Evolutionary conservation across 2,329 filamentous ascomycete species (phyloP).

Genomic region (Trichocomaceae sp.): DNA sequence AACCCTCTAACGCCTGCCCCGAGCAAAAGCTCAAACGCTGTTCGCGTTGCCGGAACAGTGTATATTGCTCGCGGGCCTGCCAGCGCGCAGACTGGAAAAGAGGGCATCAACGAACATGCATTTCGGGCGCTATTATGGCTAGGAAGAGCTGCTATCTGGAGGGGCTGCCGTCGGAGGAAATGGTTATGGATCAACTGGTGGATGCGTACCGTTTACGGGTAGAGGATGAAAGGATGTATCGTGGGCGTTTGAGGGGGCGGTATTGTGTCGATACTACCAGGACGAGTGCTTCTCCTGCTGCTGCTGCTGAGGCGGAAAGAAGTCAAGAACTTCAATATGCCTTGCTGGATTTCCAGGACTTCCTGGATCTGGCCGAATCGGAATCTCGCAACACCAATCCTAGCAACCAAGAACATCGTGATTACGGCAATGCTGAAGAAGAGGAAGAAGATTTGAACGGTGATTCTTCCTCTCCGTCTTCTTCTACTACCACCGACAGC

Average conservation of each 20-base stretch:
- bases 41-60: conserved; percentile 39
- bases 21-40: conserved; percentile 27
- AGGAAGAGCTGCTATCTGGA: conserved; percentile 17
- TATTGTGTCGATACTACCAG: conserved; percentile 13
- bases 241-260: conserved; percentile 17
- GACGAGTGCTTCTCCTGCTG: not conserved
- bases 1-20: conserved; percentile 1
- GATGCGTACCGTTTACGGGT: conserved; percentile 26
- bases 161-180: conserved; percentile 17
- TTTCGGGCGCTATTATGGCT: conserved; percentile 17
- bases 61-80: conserved; percentile 45
- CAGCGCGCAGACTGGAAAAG: conserved; percentile 23
- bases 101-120: conserved; percentile 21
- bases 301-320: not conserved
- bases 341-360: conserved; percentile 22
- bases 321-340: conserved; percentile 5
- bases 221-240: conserved; percentile 18
- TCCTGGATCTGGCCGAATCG: conserved; percentile 23
- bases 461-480: not conserved
- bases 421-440: conserved; percentile 15
- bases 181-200: conserved; percentile 20
- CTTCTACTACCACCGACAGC: not conserved
- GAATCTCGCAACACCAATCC: conserved; percentile 23
- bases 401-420: conserved; percentile 25
- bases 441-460: not conserved